phyloP scores from a whole-genome alignment of 192 early-diverging fungal genomes.

The Powellomyces hirtus region DNA sequence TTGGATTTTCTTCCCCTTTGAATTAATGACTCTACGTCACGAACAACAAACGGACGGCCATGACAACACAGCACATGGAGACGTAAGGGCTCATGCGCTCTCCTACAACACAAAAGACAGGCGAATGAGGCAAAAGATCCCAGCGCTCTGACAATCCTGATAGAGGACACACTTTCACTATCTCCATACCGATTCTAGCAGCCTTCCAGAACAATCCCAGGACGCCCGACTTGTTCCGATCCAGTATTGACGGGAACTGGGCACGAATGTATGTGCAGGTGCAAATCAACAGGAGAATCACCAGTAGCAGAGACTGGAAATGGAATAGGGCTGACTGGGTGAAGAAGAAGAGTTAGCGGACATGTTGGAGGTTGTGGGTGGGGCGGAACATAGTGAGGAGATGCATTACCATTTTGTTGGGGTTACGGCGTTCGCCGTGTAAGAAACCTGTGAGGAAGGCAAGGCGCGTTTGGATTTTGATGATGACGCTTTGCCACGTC shows the following conservation, averaged over 20 bases:
- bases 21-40: too few species aligned
- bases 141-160: neutral
- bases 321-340: constrained; percentile 91
- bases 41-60: constrained; percentile 57
- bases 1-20: too few species aligned
- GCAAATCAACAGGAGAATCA: constrained; percentile 90
- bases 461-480: too few species aligned
- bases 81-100: constrained; percentile 95
- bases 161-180: too few species aligned
- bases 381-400: too few species aligned
- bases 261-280: constrained; percentile 94
- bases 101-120: constrained; percentile 47
- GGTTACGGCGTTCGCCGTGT: too few species aligned
- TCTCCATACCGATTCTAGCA: constrained; percentile 74
- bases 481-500: too few species aligned
- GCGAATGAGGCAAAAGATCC: neutral
- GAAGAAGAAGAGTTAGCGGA: neutral
- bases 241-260: constrained; percentile 82
- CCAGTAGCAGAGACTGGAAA: constrained; percentile 87
- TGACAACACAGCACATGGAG: constrained; percentile 80
- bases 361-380: too few species aligned
- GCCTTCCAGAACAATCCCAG: constrained; percentile 93
- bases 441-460: too few species aligned
- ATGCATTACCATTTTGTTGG: too few species aligned
- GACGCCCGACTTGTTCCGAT: constrained; percentile 87